A percentile compares a stretch with the other conserved stretches of the same genome.
Evolutionary conservation across 2,329 filamentous ascomycete genomes (phyloP).

Genomic region (Colletotrichum magnum): DNA sequence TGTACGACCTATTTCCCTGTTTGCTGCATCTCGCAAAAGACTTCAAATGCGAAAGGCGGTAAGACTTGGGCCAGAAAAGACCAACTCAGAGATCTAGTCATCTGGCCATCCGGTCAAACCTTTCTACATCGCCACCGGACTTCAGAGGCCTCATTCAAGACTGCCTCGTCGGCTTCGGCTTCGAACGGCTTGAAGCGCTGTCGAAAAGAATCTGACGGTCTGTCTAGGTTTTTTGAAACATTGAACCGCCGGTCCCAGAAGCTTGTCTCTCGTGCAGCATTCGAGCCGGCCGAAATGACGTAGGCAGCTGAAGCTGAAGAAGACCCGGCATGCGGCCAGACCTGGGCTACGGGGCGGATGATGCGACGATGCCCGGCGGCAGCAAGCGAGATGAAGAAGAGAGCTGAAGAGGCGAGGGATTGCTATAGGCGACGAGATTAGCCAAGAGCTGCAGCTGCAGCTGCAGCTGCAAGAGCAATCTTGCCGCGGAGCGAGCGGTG

Average conservation of each 20-base stretch:
- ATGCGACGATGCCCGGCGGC: neutral
- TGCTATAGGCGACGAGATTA: neutral
- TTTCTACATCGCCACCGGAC: neutral
- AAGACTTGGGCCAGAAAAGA: neutral
- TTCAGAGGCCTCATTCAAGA: neutral
- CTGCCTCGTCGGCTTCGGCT: neutral
- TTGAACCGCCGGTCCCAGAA: neutral
- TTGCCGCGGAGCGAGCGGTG: neutral
- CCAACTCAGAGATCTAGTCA: neutral
- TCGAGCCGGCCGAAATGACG: slow-evolving; percentile 9
- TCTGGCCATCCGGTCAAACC: neutral
- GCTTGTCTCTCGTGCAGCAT: neutral
- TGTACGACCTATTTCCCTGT: no score
- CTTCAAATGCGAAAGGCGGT: no score
- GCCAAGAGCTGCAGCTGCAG: slow-evolving; percentile 5
- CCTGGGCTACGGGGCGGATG: neutral
- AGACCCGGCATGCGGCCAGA: neutral
- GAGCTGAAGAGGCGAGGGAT: neutral
- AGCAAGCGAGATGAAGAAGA: slow-evolving; percentile 12
- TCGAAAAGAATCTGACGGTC: neutral
- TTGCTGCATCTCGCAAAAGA: no score
- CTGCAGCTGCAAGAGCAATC: slow-evolving; percentile 15
- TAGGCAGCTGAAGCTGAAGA: neutral
- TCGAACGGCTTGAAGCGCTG: neutral
- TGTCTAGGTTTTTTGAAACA: neutral